phyloP scores from a whole-genome alignment of 768 basidiomycete genomes.

The Asterophora lycoperdoides region DNA sequence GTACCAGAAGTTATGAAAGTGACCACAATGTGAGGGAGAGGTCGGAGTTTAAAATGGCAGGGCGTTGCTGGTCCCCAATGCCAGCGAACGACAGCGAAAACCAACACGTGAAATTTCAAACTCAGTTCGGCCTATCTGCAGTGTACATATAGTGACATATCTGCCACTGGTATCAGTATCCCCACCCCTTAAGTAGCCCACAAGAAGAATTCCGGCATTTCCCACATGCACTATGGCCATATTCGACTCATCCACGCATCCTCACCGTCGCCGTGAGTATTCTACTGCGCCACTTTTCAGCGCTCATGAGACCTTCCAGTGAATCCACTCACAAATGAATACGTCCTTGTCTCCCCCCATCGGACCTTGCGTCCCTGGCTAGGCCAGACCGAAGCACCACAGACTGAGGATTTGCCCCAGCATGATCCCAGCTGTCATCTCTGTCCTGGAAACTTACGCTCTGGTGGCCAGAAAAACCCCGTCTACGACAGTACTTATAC shows the following conservation, averaged over 20 bases:
- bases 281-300: slow-evolving; percentile 2
- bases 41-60: too few species aligned
- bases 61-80: too few species aligned
- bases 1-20: too few species aligned
- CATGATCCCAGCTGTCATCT: slow-evolving; percentile 80
- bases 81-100: too few species aligned
- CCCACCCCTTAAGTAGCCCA: too few species aligned
- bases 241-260: slow-evolving; percentile 60
- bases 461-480: slow-evolving; percentile 67
- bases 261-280: slow-evolving; percentile 65
- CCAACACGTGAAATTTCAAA: too few species aligned
- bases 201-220: too few species aligned
- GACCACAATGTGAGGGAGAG: too few species aligned
- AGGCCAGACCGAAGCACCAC: slow-evolving; percentile 74
- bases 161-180: too few species aligned
- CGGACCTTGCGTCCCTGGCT: slow-evolving; percentile 90
- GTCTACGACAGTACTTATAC: slow-evolving; percentile 61
- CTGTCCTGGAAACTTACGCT: slow-evolving; percentile 79
- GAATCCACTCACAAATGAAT: slow-evolving; percentile 75
- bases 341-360: slow-evolving; percentile 85
- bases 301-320: slow-evolving; percentile 35
- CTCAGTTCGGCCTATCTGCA: too few species aligned
- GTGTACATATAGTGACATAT: not conserved
- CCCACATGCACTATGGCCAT: slow-evolving; percentile 18
- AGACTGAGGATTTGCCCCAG: slow-evolving; percentile 45